phyloP scores from a whole-genome alignment of 306 rosid genomes.

The Vigna reflexopilosa region DNA sequence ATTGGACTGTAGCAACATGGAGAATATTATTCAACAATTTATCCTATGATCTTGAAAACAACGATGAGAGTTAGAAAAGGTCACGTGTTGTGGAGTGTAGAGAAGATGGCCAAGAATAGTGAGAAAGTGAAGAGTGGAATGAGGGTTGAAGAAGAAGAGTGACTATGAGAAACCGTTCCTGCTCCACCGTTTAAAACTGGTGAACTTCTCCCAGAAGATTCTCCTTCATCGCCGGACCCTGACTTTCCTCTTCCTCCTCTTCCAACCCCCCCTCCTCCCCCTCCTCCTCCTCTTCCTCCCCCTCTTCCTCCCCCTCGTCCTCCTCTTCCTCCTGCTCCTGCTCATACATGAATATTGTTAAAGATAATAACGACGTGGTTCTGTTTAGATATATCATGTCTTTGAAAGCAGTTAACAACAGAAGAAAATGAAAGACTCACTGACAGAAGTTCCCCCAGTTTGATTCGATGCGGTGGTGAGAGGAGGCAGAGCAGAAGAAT shows the following conservation, averaged over 20 bases:
- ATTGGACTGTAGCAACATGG: too few relatives aligned
- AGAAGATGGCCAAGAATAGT: background rate
- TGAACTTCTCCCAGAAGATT: too few relatives aligned
- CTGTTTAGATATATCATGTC: background rate
- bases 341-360: background rate
- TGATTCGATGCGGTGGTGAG: slow-evolving; percentile 41
- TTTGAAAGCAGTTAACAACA: too few relatives aligned
- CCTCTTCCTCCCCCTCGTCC: background rate
- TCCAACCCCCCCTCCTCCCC: too few relatives aligned
- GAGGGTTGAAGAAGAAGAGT: background rate
- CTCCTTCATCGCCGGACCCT: background rate
- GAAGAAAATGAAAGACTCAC: slow-evolving; percentile 8
- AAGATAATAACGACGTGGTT: background rate
- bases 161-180: background rate
- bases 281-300: background rate
- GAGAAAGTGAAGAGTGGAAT: background rate
- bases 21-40: too few relatives aligned
- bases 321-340: background rate
- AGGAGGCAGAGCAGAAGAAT: slow-evolving; percentile 59
- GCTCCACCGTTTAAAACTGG: too few relatives aligned
- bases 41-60: background rate
- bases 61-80: background rate
- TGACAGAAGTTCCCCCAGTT: slow-evolving; percentile 37
- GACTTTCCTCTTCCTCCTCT: background rate
- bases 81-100: too few relatives aligned